Conservation (phyloP, 1,139 yeast genomes). For the Keqinozyma sinolaborantium region DNA sequence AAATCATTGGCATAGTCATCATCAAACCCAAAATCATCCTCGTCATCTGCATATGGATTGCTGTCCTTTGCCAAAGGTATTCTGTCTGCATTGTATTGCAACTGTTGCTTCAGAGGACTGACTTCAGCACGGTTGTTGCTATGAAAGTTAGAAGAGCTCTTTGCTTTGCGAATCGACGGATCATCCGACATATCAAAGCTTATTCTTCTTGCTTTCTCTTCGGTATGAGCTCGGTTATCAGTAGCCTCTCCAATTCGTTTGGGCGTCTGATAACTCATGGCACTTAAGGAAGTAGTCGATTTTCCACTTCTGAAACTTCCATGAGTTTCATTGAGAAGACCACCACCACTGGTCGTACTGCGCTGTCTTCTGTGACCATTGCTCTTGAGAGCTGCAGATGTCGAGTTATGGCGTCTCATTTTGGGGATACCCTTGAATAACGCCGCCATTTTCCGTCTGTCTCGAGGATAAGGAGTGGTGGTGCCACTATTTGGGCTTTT, state of each 20-base stretch:
- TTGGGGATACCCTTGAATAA: constrained; percentile 10
- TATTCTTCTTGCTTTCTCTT: constrained; percentile 2
- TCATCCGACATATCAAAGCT: constrained; percentile 2
- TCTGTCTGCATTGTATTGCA: constrained; percentile 22
- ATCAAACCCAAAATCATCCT: constrained; percentile 2
- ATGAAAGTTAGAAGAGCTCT: constrained; percentile 32
- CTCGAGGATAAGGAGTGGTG: constrained; percentile 10
- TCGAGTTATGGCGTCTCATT: constrained; percentile 21
- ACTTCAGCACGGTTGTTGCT: constrained; percentile 6
- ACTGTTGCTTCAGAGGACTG: constrained; percentile 9
- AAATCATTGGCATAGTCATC: constrained; percentile 2
- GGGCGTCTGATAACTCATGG: constrained; percentile 14
- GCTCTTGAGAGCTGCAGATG: constrained; percentile 9
- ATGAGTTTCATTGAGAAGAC: constrained; percentile 5
- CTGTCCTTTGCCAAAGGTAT: constrained; percentile 15
- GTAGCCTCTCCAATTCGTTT: constrained; percentile 5
- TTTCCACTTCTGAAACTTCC: constrained; percentile 12
- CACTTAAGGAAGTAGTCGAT: constrained; percentile 26
- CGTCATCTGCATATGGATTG: constrained; percentile 26
- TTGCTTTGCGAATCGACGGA: constrained; percentile 26
- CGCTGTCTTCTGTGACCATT: constrained; percentile 15
- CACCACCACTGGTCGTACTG: constrained; percentile 24
- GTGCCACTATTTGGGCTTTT: constrained; percentile 1
- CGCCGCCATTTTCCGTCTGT: constrained; percentile 5
- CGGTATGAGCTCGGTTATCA: constrained; percentile 9